These are phyloP conservation scores for Pichia phayaonensis DNA, from an alignment of 805 yeast genomes.

Conservation along the genomic window DNA sequence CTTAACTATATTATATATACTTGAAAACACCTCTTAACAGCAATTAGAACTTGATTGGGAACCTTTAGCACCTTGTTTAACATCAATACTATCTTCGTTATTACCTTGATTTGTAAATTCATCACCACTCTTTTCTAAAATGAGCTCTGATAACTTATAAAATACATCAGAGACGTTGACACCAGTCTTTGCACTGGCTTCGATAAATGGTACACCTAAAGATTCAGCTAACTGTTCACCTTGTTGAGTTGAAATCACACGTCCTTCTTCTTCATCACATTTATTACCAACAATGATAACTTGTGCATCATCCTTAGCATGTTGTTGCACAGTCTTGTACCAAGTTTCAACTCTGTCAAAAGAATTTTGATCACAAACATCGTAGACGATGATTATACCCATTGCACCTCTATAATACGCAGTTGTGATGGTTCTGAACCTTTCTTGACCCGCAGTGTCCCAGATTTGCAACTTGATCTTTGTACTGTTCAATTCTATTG, in stretches of 20 bases:
- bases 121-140: slow-evolving; percentile 66
- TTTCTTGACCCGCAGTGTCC: slow-evolving; percentile 98
- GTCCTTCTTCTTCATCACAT: slow-evolving; percentile 79
- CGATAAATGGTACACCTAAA: slow-evolving; percentile 84
- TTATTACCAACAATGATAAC: slow-evolving; percentile 92
- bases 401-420: slow-evolving; percentile 87
- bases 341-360: slow-evolving; percentile 90
- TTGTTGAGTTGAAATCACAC: slow-evolving; percentile 84
- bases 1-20: too few species aligned
- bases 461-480: slow-evolving; percentile 90
- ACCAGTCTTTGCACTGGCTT: slow-evolving; percentile 93
- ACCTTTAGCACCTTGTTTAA: slow-evolving; percentile 15
- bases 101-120: slow-evolving; percentile 24
- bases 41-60: slow-evolving; percentile 20
- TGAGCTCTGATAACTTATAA: slow-evolving; percentile 77
- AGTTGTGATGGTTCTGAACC: slow-evolving; percentile 91
- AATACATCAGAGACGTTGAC: slow-evolving; percentile 89
- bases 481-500: slow-evolving; percentile 88
- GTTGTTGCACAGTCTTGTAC: slow-evolving; percentile 93
- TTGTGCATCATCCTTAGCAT: slow-evolving; percentile 94
- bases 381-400: slow-evolving; percentile 80
- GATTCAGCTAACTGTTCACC: slow-evolving; percentile 85
- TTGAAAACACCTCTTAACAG: slow-evolving; percentile 14
- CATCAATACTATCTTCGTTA: slow-evolving; percentile 21
- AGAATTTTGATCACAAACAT: slow-evolving; percentile 82